A percentile compares a stretch with the other conserved stretches of the same genome.
Conservation (phyloP, 2,329 filamentous ascomycete species). For the Epichloe gansuensis region DNA sequence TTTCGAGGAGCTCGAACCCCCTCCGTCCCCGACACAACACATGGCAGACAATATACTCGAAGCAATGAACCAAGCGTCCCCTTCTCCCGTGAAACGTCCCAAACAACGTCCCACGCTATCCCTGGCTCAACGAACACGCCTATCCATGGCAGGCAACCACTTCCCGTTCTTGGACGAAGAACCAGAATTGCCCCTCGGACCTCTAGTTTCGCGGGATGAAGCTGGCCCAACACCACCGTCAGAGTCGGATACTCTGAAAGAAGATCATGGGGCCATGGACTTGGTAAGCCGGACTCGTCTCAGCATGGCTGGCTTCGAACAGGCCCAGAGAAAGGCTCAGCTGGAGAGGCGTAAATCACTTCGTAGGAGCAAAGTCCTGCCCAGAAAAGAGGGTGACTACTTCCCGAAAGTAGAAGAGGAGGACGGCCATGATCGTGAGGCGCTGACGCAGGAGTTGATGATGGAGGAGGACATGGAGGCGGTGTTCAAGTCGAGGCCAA, state of each 20-base stretch:
- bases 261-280: constrained; percentile 24
- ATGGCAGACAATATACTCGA: constrained; percentile 43
- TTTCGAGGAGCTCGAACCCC: background rate
- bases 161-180: constrained; percentile 20
- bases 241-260: background rate
- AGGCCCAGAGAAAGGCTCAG: constrained; percentile 47
- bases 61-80: constrained; percentile 40
- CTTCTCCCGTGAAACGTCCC: constrained; percentile 39
- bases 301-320: constrained; percentile 51
- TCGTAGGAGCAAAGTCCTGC: constrained; percentile 28
- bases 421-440: constrained; percentile 21
- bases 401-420: constrained; percentile 39
- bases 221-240: background rate
- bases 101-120: constrained; percentile 44
- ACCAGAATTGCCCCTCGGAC: constrained; percentile 11
- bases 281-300: constrained; percentile 44
- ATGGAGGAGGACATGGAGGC: constrained; percentile 63
- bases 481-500: constrained; percentile 75
- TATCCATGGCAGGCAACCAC: constrained; percentile 60
- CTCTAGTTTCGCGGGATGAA: constrained; percentile 1
- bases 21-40: constrained; percentile 31
- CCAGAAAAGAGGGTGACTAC: constrained; percentile 29
- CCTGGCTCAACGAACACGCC: constrained; percentile 64
- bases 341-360: constrained; percentile 40
- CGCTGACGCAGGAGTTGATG: constrained; percentile 57